Conservation (phyloP, 768 basidiomycete genomes). For the Austroboletus festivus region DNA sequence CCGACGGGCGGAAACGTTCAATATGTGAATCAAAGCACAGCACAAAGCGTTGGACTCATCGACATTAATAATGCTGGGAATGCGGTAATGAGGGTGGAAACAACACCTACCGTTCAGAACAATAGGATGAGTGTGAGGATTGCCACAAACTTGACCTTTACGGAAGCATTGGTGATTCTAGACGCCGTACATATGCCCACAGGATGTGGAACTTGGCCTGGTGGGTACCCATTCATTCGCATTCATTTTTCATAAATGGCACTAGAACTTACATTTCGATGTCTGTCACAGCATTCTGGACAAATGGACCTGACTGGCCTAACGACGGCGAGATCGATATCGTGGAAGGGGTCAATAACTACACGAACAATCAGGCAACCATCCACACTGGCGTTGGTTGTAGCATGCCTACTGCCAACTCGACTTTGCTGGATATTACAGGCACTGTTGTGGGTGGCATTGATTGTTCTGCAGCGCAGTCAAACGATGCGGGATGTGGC, state of each 20-base stretch:
- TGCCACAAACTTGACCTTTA: constrained; percentile 56
- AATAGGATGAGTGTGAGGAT: constrained; percentile 80
- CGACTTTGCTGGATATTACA: constrained; percentile 50
- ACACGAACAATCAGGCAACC: constrained; percentile 78
- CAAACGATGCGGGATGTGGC: constrained; percentile 80
- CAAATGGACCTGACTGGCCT: constrained; percentile 46
- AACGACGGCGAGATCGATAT: constrained; percentile 76
- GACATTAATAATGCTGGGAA: constrained; percentile 68
- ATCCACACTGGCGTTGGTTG: constrained; percentile 78
- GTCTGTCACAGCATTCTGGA: constrained; percentile 41
- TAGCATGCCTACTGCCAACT: constrained; percentile 48
- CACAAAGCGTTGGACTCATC: constrained; percentile 57
- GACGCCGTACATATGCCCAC: constrained; percentile 88
- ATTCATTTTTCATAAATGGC: background rate
- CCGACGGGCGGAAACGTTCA: constrained; percentile 74
- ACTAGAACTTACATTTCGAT: background rate
- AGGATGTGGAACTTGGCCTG: constrained; percentile 86
- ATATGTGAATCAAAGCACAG: constrained; percentile 61
- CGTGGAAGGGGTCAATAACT: constrained; percentile 78
- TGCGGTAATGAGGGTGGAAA: constrained; percentile 87
- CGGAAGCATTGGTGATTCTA: constrained; percentile 70
- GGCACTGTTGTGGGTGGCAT: constrained; percentile 67
- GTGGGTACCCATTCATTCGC: constrained; percentile 18
- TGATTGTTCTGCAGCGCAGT: constrained; percentile 68
- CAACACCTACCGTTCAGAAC: constrained; percentile 64